phyloP scores from a whole-genome alignment of 1,284 basidiomycete species.

The Puccinia sorghi region DNA sequence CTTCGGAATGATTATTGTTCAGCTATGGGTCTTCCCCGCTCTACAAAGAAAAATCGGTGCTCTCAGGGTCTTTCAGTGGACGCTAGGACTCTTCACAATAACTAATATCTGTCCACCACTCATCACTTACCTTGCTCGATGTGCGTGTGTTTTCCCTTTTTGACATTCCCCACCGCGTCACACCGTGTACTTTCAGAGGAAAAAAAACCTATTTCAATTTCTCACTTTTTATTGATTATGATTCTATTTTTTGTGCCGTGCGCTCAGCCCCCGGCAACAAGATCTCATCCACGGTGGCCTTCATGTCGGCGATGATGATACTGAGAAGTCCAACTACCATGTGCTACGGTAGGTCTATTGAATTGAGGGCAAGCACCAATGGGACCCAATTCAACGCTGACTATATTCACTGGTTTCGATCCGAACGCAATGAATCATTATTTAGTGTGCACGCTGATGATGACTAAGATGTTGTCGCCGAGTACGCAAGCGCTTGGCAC shows the following conservation, averaged over 20 bases:
- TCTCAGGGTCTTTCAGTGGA: constrained; percentile 25
- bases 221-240: background rate
- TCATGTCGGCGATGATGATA: constrained; percentile 23
- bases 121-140: constrained; percentile 27
- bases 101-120: constrained; percentile 23
- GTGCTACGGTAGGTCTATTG: constrained; percentile 37
- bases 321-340: constrained; percentile 30
- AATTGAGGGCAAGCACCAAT: background rate
- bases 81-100: constrained; percentile 15
- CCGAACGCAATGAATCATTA: background rate
- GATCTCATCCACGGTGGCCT: constrained; percentile 12
- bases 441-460: constrained; percentile 34
- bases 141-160: background rate
- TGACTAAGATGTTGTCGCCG: constrained; percentile 36
- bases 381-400: background rate
- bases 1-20: constrained; percentile 34
- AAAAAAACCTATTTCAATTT: background rate
- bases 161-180: background rate
- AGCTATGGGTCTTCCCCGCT: constrained; percentile 41
- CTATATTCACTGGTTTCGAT: background rate
- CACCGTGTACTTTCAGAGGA: background rate
- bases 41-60: constrained; percentile 30
- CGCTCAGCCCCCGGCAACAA: constrained; percentile 22
- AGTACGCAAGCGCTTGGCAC: constrained; percentile 23
- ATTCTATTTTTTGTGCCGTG: background rate